Percentiles rank a stretch among this genome's conserved stretches.
Evolutionary conservation across 169 alveolate genomes (phyloP).

Genomic region (Eimeria maxima): DNA sequence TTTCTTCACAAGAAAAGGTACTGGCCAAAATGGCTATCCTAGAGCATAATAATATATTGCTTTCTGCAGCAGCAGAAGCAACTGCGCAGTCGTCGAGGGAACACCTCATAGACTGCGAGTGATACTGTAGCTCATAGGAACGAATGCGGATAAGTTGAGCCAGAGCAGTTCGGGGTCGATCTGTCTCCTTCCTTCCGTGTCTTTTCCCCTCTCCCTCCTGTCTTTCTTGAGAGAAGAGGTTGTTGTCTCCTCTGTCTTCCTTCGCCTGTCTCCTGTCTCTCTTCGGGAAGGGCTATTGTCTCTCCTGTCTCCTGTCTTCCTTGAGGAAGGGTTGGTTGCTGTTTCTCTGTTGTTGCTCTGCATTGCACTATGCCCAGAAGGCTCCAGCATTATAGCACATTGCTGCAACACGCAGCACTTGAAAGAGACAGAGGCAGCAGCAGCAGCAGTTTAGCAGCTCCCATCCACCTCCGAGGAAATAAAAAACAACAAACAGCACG

Average conservation of each 20-base stretch:
- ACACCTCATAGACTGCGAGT: background rate
- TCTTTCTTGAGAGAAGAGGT: too few relatives aligned
- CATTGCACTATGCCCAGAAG: background rate
- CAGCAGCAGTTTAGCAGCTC: background rate
- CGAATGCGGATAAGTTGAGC: background rate
- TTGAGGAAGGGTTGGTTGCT: background rate
- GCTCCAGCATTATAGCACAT: background rate
- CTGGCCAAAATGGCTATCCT: background rate
- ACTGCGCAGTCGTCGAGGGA: slow-evolving; percentile 7
- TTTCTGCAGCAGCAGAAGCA: background rate
- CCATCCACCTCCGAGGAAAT: background rate
- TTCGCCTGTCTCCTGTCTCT: background rate
- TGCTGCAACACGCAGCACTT: background rate
- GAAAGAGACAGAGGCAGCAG: slow-evolving; percentile 13
- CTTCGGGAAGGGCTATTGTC: background rate
- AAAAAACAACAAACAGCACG: background rate
- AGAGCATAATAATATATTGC: background rate
- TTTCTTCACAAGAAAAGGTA: background rate
- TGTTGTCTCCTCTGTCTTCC: too few relatives aligned
- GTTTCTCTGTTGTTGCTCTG: background rate
- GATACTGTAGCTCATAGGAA: background rate
- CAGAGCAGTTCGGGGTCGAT: background rate
- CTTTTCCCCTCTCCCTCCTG: too few relatives aligned
- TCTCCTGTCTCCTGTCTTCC: background rate
- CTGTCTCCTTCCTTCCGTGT: background rate